Evolutionary conservation across 73 alveolate species (phyloP).

Genomic region (Stentor roeselii): DNA sequence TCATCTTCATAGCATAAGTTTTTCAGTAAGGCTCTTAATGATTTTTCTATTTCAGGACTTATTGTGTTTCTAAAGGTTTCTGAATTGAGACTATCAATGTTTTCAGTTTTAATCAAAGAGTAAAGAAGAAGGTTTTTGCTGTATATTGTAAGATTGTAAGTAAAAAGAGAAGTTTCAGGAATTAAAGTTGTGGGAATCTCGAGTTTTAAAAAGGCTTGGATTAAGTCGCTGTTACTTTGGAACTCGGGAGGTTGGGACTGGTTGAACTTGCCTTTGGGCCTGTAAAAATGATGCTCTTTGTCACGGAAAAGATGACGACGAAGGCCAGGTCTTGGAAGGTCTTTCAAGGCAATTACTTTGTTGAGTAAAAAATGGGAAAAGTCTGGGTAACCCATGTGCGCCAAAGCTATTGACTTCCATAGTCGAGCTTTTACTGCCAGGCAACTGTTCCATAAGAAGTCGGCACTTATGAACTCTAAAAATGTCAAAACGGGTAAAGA

Average conservation of each 20-base stretch:
- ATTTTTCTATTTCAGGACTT: slow-evolving; percentile 5
- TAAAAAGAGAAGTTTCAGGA: not conserved
- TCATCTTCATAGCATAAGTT: slow-evolving; percentile 26
- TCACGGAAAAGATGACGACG: slow-evolving; percentile 38
- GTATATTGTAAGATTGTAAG: not conserved
- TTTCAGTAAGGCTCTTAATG: not conserved
- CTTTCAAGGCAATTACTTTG: slow-evolving; percentile 67
- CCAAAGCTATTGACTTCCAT: slow-evolving; percentile 69
- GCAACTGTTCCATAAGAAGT: slow-evolving; percentile 64
- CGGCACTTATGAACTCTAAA: slow-evolving; percentile 81
- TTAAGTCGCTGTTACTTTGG: not conserved
- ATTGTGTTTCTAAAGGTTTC: not conserved
- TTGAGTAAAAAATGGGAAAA: slow-evolving; percentile 69
- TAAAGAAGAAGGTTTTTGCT: not conserved
- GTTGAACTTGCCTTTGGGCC: not conserved
- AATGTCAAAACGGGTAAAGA: slow-evolving; percentile 79
- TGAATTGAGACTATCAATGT: not conserved
- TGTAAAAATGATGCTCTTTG: slow-evolving; percentile 19
- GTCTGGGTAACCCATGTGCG: slow-evolving; percentile 78
- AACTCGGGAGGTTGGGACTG: not conserved
- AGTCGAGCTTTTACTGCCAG: slow-evolving; percentile 74
- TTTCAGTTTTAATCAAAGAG: slow-evolving; percentile 4
- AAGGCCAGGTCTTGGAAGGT: slow-evolving; percentile 55
- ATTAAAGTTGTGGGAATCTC: not conserved
- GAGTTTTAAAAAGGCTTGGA: slow-evolving; percentile 4